Percentiles rank a stretch among this genome's conserved stretches.
These are phyloP conservation scores for Primulina tabacum DNA, from an alignment of 257 asterid species.

Conservation along the genomic window DNA sequence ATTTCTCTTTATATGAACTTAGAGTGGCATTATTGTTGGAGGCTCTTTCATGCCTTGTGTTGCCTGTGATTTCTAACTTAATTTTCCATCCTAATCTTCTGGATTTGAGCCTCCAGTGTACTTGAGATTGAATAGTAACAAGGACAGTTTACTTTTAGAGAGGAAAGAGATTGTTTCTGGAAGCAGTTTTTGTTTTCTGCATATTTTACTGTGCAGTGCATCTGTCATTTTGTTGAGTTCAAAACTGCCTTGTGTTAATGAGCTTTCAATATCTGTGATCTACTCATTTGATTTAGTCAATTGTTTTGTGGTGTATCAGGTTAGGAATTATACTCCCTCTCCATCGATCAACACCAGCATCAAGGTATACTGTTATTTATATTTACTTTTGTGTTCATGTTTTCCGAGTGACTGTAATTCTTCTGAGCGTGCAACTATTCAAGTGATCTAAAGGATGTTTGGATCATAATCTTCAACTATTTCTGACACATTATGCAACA, in stretches of 20 bases:
- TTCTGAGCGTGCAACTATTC: constrained; percentile 18
- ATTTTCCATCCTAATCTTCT: neutral
- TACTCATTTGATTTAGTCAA: constrained; percentile 18
- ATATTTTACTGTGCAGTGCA: neutral
- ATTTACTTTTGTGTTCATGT: constrained; percentile 7
- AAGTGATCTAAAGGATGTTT: constrained; percentile 8
- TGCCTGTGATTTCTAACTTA: neutral
- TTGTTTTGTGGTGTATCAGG: constrained; percentile 48
- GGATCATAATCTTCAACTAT: constrained; percentile 2
- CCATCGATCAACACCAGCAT: constrained; percentile 90
- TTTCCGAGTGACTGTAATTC: constrained; percentile 7
- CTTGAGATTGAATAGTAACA: neutral
- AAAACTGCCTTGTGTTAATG: neutral
- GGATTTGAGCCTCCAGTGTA: constrained; percentile 4
- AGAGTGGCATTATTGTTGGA: neutral
- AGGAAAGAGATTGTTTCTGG: constrained; percentile 1
- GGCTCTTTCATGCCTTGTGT: neutral
- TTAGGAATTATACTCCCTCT: constrained; percentile 65
- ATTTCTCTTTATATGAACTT: neutral
- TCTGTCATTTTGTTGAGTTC: neutral
- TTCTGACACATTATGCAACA: no score
- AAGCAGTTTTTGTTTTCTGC: neutral
- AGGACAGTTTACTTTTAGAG: neutral
- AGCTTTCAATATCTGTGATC: constrained; percentile 2
- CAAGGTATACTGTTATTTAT: constrained; percentile 52